These are phyloP conservation scores for Penicillium malachiteum DNA, from an alignment of 495 filamentous ascomycete species.

Conservation along the genomic window DNA sequence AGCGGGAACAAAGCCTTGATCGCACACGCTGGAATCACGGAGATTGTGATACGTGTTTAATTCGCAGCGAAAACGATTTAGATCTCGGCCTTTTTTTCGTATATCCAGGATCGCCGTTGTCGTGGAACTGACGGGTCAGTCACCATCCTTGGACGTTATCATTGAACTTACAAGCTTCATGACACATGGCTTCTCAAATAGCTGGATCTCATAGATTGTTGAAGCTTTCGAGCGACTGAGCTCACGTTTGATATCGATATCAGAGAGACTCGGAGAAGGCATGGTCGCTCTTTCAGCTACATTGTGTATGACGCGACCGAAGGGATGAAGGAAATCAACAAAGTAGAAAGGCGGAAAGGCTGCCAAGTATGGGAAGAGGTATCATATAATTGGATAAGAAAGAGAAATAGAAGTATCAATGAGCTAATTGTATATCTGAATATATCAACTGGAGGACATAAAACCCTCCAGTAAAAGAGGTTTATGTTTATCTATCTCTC, in stretches of 20 bases:
- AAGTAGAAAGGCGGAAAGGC: too few relatives aligned
- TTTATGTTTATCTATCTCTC: too few relatives aligned
- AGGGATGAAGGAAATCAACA: too few relatives aligned
- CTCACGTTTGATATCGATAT: constrained; percentile 7
- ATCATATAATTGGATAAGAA: too few relatives aligned
- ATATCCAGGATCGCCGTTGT: constrained; percentile 16
- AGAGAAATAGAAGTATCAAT: too few relatives aligned
- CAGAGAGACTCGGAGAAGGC: background rate
- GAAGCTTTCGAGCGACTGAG: constrained; percentile 6
- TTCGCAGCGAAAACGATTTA: constrained; percentile 26
- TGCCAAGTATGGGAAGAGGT: too few relatives aligned
- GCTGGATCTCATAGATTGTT: constrained; percentile 1
- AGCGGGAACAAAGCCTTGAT: constrained; percentile 17
- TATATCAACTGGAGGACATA: too few relatives aligned
- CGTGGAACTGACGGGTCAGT: constrained; percentile 1
- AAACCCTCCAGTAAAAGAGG: too few relatives aligned
- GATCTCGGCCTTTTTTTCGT: constrained; percentile 21
- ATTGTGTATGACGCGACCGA: too few relatives aligned
- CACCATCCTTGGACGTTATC: background rate
- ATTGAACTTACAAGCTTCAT: constrained; percentile 8
- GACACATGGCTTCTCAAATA: background rate
- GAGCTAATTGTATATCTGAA: too few relatives aligned
- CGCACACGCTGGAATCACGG: constrained; percentile 14
- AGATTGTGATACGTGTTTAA: constrained; percentile 25
- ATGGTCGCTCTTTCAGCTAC: too few relatives aligned